A percentile compares a stretch with the other conserved stretches of the same genome.
Evolutionary conservation across 306 rosid species (phyloP).

Genomic region (Rosa lucieae): DNA sequence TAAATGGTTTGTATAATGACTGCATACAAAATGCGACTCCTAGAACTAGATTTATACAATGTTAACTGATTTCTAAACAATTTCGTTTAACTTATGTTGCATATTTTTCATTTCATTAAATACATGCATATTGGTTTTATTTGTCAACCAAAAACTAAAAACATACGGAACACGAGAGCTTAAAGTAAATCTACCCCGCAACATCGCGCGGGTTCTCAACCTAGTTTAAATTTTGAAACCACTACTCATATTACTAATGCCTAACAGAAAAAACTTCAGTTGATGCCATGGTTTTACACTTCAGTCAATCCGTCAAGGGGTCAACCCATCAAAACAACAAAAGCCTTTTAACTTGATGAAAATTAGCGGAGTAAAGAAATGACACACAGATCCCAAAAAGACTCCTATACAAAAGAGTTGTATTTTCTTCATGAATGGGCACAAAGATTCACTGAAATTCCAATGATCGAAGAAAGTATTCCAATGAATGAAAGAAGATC

Average conservation of each 20-base stretch:
- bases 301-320: not conserved
- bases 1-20: too few species aligned
- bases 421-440: constrained; percentile 51
- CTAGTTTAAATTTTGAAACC: constrained; percentile 5
- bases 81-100: too few species aligned
- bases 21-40: too few species aligned
- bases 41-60: too few species aligned
- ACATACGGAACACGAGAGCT: too few species aligned
- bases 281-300: not conserved
- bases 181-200: too few species aligned
- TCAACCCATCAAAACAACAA: constrained; percentile 7
- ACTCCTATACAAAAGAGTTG: constrained; percentile 29
- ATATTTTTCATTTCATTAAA: too few species aligned
- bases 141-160: too few species aligned
- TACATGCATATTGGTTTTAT: too few species aligned
- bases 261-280: not conserved
- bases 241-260: not conserved
- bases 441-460: constrained; percentile 39
- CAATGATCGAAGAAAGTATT: constrained; percentile 43
- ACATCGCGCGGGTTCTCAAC: too few species aligned
- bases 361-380: not conserved
- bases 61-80: too few species aligned
- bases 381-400: not conserved
- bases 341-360: not conserved
- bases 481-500: constrained; percentile 17